Evolutionary conservation across 1,284 basidiomycete genomes (phyloP).

Genomic region (Dichomitus squalens): DNA sequence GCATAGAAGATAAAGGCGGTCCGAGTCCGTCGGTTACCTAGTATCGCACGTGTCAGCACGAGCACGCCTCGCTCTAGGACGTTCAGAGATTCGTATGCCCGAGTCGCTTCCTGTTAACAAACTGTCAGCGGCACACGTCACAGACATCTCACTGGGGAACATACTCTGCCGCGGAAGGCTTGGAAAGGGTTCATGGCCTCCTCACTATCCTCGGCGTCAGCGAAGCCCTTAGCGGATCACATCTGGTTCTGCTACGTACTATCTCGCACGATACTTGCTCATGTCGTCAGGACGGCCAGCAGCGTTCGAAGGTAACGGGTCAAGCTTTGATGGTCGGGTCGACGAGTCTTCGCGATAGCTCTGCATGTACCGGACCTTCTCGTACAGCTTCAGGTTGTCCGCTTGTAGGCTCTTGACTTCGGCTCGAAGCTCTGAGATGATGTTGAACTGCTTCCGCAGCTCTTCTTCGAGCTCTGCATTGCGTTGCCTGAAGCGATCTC

Average conservation of each 20-base stretch:
- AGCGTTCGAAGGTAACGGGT: slow-evolving; percentile 61
- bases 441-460: slow-evolving; percentile 90
- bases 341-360: slow-evolving; percentile 81
- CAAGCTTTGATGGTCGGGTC: slow-evolving; percentile 57
- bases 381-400: slow-evolving; percentile 94
- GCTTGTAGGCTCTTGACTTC: slow-evolving; percentile 78
- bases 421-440: slow-evolving; percentile 86
- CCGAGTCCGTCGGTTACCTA: slow-evolving; percentile 86
- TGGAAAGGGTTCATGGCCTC: slow-evolving; percentile 98
- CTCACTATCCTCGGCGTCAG: slow-evolving; percentile 46
- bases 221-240: not conserved
- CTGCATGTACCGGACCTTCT: slow-evolving; percentile 97
- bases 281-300: slow-evolving; percentile 64
- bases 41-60: slow-evolving; percentile 80
- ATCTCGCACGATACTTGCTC: slow-evolving; percentile 87
- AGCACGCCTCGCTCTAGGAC: slow-evolving; percentile 90
- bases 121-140: not conserved
- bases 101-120: slow-evolving; percentile 80
- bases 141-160: slow-evolving; percentile 34
- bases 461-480: slow-evolving; percentile 99
- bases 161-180: slow-evolving; percentile 89
- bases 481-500: slow-evolving; percentile 93
- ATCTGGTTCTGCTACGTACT: slow-evolving; percentile 38
- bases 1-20: slow-evolving; percentile 86
- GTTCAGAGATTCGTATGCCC: slow-evolving; percentile 91